Conservation (phyloP, 352 stramenopile species). For the Phytophthora sp. region DNA sequence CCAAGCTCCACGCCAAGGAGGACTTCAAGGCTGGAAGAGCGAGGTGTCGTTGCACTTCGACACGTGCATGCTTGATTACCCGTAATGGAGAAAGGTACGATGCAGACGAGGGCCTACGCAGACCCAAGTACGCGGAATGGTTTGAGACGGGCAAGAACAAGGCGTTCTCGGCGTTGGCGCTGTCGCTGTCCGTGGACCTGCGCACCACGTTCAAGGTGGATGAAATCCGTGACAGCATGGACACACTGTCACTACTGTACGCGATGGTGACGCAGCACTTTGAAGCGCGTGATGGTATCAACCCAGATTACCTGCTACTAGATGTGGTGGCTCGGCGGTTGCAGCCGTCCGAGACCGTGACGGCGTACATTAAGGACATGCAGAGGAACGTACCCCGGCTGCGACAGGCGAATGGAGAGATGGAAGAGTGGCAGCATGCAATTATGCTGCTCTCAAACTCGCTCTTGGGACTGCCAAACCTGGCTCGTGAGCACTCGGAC, state of each 20-base stretch:
- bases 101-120: neutral
- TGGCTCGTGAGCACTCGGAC: neutral
- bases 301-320: slow-evolving; percentile 5
- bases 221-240: slow-evolving; percentile 4
- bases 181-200: slow-evolving; percentile 9
- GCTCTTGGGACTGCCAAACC: neutral
- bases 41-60: slow-evolving; percentile 10
- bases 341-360: neutral
- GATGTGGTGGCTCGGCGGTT: slow-evolving; percentile 4
- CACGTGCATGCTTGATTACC: slow-evolving; percentile 4
- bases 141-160: slow-evolving; percentile 6
- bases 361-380: slow-evolving; percentile 3
- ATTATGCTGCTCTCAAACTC: neutral
- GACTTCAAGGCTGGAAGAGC: slow-evolving; percentile 11
- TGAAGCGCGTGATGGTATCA: slow-evolving; percentile 1
- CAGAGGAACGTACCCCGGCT: neutral
- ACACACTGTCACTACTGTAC: no score
- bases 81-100: neutral
- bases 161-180: slow-evolving; percentile 10
- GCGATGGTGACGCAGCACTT: slow-evolving; percentile 9
- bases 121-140: neutral
- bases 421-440: neutral
- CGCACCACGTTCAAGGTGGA: slow-evolving; percentile 11
- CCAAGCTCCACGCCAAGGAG: neutral
- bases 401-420: neutral